phyloP scores from a whole-genome alignment of 345 rosid genomes.

The Combretum micranthum region DNA sequence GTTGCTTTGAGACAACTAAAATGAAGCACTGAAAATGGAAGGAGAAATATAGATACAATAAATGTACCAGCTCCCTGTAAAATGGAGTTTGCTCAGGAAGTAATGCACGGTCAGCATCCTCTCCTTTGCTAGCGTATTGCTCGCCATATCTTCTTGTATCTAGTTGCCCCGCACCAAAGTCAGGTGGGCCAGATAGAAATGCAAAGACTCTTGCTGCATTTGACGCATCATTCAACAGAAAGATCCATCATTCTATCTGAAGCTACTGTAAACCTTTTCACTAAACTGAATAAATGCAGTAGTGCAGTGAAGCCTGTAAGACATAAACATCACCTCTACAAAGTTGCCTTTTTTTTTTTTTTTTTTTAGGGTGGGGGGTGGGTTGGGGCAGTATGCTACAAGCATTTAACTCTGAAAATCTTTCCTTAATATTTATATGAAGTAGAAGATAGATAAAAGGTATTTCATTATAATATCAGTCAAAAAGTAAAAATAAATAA shows the following conservation, averaged over 20 bases:
- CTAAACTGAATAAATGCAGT: no score
- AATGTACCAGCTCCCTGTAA: constrained; percentile 84
- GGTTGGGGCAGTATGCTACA: no score
- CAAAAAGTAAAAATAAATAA: no score
- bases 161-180: constrained; percentile 94
- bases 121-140: constrained; percentile 98
- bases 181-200: constrained; percentile 97
- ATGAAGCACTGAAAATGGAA: constrained; percentile 7
- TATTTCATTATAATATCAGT: no score
- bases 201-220: constrained; percentile 92
- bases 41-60: constrained; percentile 1
- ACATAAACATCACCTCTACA: no score
- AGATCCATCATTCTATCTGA: constrained; percentile 2
- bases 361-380: no score
- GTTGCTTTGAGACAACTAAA: constrained; percentile 19
- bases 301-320: no score
- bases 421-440: no score
- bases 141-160: constrained; percentile 98
- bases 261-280: no score
- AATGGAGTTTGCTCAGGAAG: constrained; percentile 99
- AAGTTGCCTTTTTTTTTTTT: no score
- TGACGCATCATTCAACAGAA: constrained; percentile 17
- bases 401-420: no score
- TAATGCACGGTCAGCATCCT: constrained; percentile 97
- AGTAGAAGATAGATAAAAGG: no score